Evolutionary conservation across 169 alveolate species (phyloP).

Genomic region (Prorocentrum cordatum): DNA sequence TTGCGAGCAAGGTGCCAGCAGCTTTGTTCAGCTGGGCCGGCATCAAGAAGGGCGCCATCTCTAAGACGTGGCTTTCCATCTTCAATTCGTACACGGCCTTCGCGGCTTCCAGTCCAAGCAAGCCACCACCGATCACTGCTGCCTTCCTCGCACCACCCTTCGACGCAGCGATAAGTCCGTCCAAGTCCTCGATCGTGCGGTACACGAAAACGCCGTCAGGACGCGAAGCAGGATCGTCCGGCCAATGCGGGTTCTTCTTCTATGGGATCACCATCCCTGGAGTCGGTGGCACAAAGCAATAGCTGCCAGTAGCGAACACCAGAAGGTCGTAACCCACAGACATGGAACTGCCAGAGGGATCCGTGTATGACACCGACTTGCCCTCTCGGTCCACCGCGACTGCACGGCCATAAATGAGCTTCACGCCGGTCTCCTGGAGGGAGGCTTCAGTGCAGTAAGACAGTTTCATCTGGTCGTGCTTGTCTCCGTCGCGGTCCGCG

Average conservation of each 20-base stretch:
- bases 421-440: neutral
- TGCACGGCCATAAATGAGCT: slow-evolving; percentile 24
- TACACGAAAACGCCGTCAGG: slow-evolving; percentile 17
- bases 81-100: slow-evolving; percentile 35
- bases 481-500: slow-evolving; percentile 25
- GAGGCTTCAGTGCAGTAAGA: slow-evolving; percentile 4
- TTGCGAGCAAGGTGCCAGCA: neutral
- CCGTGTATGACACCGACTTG: neutral
- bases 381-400: neutral
- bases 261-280: slow-evolving; percentile 8
- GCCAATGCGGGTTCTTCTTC: slow-evolving; percentile 18
- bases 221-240: slow-evolving; percentile 38
- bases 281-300: slow-evolving; percentile 7
- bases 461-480: slow-evolving; percentile 48
- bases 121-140: slow-evolving; percentile 63
- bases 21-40: slow-evolving; percentile 15
- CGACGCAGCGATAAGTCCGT: neutral
- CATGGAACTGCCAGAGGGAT: neutral
- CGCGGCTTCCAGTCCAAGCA: slow-evolving; percentile 58
- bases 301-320: slow-evolving; percentile 40
- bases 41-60: slow-evolving; percentile 20
- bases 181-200: slow-evolving; percentile 43
- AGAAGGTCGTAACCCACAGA: neutral
- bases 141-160: slow-evolving; percentile 12
- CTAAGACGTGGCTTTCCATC: slow-evolving; percentile 36